Evolutionary conservation across 257 asterid species (phyloP).

Genomic region (Scutellaria barbata): DNA sequence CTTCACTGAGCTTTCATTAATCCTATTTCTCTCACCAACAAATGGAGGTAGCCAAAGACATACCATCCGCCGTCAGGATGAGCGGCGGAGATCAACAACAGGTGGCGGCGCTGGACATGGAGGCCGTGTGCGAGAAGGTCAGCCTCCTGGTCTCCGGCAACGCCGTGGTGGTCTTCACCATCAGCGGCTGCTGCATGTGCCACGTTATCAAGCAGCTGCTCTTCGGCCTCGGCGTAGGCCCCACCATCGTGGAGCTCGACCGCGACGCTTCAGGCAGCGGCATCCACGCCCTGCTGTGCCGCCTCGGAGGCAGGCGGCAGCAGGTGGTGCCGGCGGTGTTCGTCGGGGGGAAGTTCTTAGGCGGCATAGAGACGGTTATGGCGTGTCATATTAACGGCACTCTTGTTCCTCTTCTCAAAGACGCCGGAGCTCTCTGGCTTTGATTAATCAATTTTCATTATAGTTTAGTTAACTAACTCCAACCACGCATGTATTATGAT

Average conservation of each 20-base stretch:
- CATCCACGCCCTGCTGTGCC: constrained; percentile 57
- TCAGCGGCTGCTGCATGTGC: constrained; percentile 90
- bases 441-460: too few species aligned
- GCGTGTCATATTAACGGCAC: constrained; percentile 83
- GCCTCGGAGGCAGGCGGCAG: constrained; percentile 45
- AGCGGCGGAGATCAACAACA: constrained; percentile 27
- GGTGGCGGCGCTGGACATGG: constrained; percentile 36
- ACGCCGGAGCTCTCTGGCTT: constrained; percentile 92
- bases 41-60: constrained; percentile 64
- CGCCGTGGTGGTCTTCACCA: constrained; percentile 87
- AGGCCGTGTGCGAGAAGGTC: constrained; percentile 60
- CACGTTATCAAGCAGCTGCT: constrained; percentile 87
- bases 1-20: background rate
- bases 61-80: constrained; percentile 36
- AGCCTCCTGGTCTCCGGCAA: constrained; percentile 56
- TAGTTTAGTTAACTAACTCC: too few species aligned
- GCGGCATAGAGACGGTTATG: constrained; percentile 81
- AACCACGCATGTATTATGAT: too few species aligned
- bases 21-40: background rate
- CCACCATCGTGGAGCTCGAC: constrained; percentile 80
- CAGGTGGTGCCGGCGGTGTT: constrained; percentile 75
- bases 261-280: constrained; percentile 58
- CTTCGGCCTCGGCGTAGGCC: constrained; percentile 87
- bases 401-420: constrained; percentile 81
- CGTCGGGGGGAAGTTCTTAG: constrained; percentile 80